Percentiles rank a stretch among this genome's conserved stretches.
Conservation (phyloP, 2,329 filamentous ascomycete genomes). For the Epicoccum sorghinum region DNA sequence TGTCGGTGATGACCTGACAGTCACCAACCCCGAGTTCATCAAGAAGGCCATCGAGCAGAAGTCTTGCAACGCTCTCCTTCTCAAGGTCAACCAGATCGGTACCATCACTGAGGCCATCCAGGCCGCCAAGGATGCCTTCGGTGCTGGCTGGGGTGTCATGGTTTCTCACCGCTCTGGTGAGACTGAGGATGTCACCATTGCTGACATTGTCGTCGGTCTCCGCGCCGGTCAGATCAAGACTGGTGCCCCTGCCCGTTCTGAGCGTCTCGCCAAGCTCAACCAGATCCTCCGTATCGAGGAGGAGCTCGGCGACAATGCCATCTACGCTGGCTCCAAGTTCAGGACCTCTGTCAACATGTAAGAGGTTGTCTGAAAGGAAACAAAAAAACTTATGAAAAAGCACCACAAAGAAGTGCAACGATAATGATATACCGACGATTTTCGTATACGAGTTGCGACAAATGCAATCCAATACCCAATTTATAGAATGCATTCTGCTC, state of each 20-base stretch:
- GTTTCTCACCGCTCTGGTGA: constrained; percentile 98
- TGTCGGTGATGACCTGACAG: constrained; percentile 96
- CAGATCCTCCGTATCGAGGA: constrained; percentile 99
- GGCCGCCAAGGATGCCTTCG: constrained; percentile 96
- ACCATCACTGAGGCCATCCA: constrained; percentile 98
- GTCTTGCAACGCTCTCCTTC: constrained; percentile 95
- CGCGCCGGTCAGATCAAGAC: constrained; percentile 86
- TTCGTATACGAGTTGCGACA: constrained; percentile 19
- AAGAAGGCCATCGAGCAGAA: constrained; percentile 99
- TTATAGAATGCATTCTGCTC: neutral
- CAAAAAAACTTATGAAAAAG: constrained; percentile 7
- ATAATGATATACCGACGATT: constrained; percentile 21
- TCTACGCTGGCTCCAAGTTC: constrained; percentile 94
- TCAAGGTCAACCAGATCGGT: constrained; percentile 99
- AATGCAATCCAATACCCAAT: constrained; percentile 18
- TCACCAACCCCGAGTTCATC: constrained; percentile 98
- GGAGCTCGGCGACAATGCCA: constrained; percentile 82
- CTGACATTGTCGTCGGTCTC: constrained; percentile 96
- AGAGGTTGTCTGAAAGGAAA: constrained; percentile 3
- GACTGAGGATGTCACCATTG: constrained; percentile 99
- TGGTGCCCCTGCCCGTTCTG: constrained; percentile 77
- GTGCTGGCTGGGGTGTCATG: constrained; percentile 98
- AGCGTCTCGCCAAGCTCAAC: constrained; percentile 99
- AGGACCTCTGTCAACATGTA: constrained; percentile 81
- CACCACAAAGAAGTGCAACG: constrained; percentile 17